phyloP scores from a whole-genome alignment of 1,139 yeast species.

The Kluyveromyces marxianus region DNA sequence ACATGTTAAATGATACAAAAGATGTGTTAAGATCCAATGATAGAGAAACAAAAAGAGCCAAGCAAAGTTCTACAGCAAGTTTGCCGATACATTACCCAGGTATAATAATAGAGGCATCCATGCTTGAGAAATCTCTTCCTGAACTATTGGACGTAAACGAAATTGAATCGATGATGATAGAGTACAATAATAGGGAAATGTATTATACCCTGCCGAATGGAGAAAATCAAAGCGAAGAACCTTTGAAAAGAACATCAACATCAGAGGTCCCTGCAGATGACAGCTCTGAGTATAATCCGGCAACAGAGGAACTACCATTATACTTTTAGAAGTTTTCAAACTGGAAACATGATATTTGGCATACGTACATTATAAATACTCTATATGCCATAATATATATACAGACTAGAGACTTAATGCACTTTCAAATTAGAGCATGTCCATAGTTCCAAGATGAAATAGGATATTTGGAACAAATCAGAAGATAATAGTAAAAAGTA shows the following conservation, averaged over 20 bases:
- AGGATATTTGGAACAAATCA: neutral
- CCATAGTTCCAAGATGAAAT: neutral
- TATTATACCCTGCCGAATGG: neutral
- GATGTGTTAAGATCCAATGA: slow-evolving; percentile 21
- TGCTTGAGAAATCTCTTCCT: slow-evolving; percentile 40
- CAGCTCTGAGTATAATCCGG: slow-evolving; percentile 11
- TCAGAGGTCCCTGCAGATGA: slow-evolving; percentile 3
- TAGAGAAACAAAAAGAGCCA: slow-evolving; percentile 3
- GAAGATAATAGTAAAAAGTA: neutral
- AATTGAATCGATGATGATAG: slow-evolving; percentile 20
- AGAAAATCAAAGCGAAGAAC: neutral
- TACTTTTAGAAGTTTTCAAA: slow-evolving; percentile 17
- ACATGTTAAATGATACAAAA: slow-evolving; percentile 30
- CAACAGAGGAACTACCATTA: slow-evolving; percentile 24
- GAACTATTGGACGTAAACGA: slow-evolving; percentile 20
- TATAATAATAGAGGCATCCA: slow-evolving; percentile 53
- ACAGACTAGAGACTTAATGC: neutral
- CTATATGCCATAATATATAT: neutral
- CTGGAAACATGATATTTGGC: neutral
- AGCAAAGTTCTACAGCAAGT: slow-evolving; percentile 22
- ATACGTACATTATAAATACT: neutral
- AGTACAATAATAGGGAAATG: neutral
- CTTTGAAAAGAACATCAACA: neutral
- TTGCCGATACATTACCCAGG: slow-evolving; percentile 43
- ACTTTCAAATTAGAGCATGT: neutral